Evolutionary conservation across 306 rosid species (phyloP).

Genomic region (Cucumis hystrix): DNA sequence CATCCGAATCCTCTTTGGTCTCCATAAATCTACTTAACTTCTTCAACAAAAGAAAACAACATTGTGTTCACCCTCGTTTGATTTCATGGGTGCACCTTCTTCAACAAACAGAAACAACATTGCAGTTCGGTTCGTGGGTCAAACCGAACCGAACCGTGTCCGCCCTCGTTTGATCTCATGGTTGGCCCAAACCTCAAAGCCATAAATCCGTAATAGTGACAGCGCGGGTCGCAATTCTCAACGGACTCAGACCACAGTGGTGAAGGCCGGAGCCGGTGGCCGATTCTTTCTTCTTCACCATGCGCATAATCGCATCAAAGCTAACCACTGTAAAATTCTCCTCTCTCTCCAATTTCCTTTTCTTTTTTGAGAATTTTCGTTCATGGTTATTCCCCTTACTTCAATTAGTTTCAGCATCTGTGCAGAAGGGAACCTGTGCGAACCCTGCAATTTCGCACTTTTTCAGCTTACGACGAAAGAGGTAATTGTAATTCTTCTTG

Average conservation of each 20-base stretch:
- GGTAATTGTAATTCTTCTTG: constrained; percentile 24
- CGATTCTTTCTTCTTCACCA: constrained; percentile 6
- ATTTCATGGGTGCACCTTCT: too few relatives aligned
- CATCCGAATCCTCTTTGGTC: too few relatives aligned
- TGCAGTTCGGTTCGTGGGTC: too few relatives aligned
- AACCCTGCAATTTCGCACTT: constrained; percentile 31
- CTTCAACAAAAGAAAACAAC: too few relatives aligned
- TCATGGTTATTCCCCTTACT: background rate
- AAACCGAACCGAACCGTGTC: too few relatives aligned
- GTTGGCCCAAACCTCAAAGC: background rate
- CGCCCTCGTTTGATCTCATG: background rate
- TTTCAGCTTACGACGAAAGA: constrained; percentile 29
- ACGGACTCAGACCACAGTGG: too few relatives aligned
- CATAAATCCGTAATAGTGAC: background rate
- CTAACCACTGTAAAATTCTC: constrained; percentile 25
- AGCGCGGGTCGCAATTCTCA: background rate
- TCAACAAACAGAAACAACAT: too few relatives aligned
- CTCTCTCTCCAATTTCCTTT: background rate
- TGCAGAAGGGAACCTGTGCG: constrained; percentile 28
- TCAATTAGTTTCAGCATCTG: constrained; percentile 25
- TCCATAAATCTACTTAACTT: too few relatives aligned
- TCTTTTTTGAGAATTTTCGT: background rate
- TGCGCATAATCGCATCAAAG: constrained; percentile 46
- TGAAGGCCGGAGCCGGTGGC: background rate
- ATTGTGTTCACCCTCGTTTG: too few relatives aligned